Conservation (phyloP, 208 protist genomes). For the Trypanosoma conorhini region DNA sequence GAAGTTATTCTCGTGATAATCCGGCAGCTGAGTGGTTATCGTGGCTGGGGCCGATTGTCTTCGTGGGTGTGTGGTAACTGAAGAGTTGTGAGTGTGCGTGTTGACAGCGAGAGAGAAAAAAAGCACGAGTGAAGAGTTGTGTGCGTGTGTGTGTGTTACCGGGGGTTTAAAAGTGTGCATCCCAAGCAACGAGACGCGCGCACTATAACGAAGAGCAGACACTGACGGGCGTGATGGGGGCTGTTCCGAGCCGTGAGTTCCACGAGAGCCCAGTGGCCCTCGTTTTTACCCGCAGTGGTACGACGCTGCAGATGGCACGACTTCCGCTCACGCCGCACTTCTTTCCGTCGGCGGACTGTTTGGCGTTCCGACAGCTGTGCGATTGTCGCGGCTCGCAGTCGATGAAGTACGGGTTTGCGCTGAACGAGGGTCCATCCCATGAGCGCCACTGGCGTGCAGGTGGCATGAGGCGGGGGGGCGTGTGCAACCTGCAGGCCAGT, state of each 20-base stretch:
- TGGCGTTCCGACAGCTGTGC: slow-evolving; percentile 60
- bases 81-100: background rate
- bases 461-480: background rate
- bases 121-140: slow-evolving; percentile 13
- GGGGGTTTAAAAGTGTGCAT: background rate
- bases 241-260: slow-evolving; percentile 52
- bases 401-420: slow-evolving; percentile 62
- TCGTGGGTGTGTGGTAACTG: too few relatives aligned
- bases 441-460: background rate
- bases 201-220: background rate
- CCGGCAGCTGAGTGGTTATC: too few relatives aligned
- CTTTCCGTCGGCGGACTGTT: slow-evolving; percentile 49
- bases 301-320: slow-evolving; percentile 32
- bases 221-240: slow-evolving; percentile 39
- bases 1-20: too few relatives aligned
- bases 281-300: slow-evolving; percentile 42
- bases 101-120: slow-evolving; percentile 12
- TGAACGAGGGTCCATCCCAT: slow-evolving; percentile 24
- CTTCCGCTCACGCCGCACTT: slow-evolving; percentile 60
- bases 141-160: slow-evolving; percentile 9
- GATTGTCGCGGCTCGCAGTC: slow-evolving; percentile 46
- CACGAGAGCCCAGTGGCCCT: slow-evolving; percentile 49
- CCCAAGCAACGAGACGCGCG: background rate
- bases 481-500: background rate
- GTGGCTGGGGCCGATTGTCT: too few relatives aligned